Conservation (phyloP, 2,329 filamentous ascomycete species). For the Alternaria novae-zelandiae region DNA sequence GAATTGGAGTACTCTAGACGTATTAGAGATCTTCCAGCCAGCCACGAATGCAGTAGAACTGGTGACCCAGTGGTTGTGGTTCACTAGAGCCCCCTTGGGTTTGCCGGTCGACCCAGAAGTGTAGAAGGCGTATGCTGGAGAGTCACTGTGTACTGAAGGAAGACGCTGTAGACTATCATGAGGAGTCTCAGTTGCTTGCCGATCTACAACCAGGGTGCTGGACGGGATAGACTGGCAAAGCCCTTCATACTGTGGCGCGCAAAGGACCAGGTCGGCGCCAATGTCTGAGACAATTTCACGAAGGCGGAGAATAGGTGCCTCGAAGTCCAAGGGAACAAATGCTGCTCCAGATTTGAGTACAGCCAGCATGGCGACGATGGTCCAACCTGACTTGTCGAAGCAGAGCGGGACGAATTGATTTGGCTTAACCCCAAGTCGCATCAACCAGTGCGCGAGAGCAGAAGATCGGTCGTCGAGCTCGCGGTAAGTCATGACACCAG, state of each 20-base stretch:
- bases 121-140: constrained; percentile 67
- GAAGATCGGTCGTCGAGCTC: constrained; percentile 38
- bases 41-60: constrained; percentile 36
- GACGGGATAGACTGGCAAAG: constrained; percentile 36
- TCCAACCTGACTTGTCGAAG: constrained; percentile 47
- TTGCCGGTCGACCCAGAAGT: constrained; percentile 63
- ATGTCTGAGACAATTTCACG: constrained; percentile 44
- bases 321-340: constrained; percentile 48
- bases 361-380: constrained; percentile 45
- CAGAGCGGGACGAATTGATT: constrained; percentile 41
- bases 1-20: constrained; percentile 63
- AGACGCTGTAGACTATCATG: constrained; percentile 36
- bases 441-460: constrained; percentile 31
- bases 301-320: constrained; percentile 45
- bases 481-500: constrained; percentile 30
- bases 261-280: constrained; percentile 36
- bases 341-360: constrained; percentile 47
- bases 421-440: constrained; percentile 32
- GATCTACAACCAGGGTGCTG: constrained; percentile 39
- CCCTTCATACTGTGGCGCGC: constrained; percentile 29
- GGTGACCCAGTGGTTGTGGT: constrained; percentile 65
- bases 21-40: constrained; percentile 52
- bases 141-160: constrained; percentile 50
- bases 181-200: constrained; percentile 50
- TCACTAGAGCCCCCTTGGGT: constrained; percentile 68